Evolutionary conservation across 2,329 filamentous ascomycete genomes (phyloP).

Genomic region (Pestalotiopsis sp.): DNA sequence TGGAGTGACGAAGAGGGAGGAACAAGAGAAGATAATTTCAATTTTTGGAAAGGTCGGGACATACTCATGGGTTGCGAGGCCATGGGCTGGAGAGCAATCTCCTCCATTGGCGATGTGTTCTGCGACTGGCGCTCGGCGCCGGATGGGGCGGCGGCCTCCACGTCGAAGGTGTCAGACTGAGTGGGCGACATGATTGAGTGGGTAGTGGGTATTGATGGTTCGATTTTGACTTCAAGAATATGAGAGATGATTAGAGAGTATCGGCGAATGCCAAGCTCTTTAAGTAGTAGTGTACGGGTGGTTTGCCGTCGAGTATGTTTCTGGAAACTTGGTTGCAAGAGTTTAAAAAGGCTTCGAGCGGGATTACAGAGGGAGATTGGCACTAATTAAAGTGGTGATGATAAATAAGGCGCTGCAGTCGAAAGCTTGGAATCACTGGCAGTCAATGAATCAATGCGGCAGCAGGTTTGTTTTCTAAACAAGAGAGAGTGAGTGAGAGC

Average conservation of each 20-base stretch:
- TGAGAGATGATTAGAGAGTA: not conserved
- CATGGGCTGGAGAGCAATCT: conserved; percentile 10
- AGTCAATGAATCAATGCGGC: not conserved
- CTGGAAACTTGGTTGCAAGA: not conserved
- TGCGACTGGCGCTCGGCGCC: not conserved
- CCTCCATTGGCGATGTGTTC: not conserved
- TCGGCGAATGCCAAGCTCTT: not conserved
- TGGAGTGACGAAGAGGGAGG: too few species aligned
- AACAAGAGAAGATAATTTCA: not conserved
- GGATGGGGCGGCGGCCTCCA: not conserved
- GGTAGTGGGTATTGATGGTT: too few species aligned
- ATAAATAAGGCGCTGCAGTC: not conserved
- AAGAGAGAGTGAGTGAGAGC: not conserved
- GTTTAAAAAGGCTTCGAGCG: not conserved
- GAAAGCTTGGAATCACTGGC: conserved; percentile 5
- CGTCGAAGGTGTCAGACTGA: not conserved
- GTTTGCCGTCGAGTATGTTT: not conserved
- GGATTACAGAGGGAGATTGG: not conserved
- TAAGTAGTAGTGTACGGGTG: not conserved
- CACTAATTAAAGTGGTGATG: not conserved
- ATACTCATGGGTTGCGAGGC: conserved; percentile 11
- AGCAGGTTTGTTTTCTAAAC: not conserved
- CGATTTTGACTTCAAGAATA: not conserved
- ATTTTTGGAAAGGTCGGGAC: not conserved
- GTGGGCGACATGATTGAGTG: not conserved